Conservation (phyloP, 441 rosid genomes). For the Lepidium campestre region DNA sequence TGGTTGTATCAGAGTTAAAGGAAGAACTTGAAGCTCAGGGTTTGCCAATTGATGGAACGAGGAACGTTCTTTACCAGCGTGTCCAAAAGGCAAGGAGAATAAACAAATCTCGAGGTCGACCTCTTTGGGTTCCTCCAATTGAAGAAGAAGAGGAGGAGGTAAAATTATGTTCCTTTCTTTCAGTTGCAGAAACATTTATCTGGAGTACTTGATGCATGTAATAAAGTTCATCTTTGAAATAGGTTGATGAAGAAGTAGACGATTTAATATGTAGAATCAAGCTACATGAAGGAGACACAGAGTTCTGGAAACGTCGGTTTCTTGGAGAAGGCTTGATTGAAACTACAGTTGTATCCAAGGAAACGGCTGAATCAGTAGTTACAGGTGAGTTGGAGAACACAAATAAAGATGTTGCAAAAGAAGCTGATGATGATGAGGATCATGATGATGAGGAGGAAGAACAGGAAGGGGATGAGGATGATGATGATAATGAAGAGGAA, state of each 20-base stretch:
- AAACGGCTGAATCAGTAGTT: constrained; percentile 38
- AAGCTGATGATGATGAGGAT: constrained; percentile 45
- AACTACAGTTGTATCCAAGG: constrained; percentile 43
- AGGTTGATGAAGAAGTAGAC: constrained; percentile 89
- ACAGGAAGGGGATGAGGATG: constrained; percentile 47
- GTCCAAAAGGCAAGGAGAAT: constrained; percentile 98
- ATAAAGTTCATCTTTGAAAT: background rate
- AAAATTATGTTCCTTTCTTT: constrained; percentile 9
- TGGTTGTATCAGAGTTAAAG: constrained; percentile 85
- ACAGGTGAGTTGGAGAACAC: constrained; percentile 41
- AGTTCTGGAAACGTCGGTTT: constrained; percentile 92
- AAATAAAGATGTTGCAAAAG: constrained; percentile 36
- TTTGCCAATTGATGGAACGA: constrained; percentile 92
- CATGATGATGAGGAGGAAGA: constrained; percentile 48
- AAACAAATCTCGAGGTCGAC: constrained; percentile 94
- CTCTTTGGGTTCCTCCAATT: constrained; percentile 97
- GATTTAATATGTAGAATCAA: constrained; percentile 76
- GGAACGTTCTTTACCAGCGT: constrained; percentile 97
- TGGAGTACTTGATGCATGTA: background rate
- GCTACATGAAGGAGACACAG: constrained; percentile 93
- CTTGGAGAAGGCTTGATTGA: constrained; percentile 74
- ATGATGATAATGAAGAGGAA: constrained; percentile 55
- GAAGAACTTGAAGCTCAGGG: constrained; percentile 98
- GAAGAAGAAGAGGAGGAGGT: constrained; percentile 98
- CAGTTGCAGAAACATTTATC: background rate